Conservation (phyloP, 2,329 filamentous ascomycete genomes). For the Aureobasidium sp. region DNA sequence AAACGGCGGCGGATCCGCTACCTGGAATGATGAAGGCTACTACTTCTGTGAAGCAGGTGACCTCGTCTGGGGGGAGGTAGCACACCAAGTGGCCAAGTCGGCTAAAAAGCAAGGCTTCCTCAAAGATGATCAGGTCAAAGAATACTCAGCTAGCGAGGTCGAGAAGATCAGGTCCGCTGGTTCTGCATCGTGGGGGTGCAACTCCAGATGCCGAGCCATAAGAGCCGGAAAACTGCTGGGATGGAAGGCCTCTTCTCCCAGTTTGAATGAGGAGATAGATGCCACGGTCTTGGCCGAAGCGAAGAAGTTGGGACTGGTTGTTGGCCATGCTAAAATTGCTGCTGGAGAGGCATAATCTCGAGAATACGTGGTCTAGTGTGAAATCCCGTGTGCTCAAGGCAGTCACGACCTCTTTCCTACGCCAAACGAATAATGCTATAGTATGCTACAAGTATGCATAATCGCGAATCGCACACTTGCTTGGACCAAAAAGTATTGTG, state of each 20-base stretch:
- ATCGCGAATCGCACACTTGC: too few relatives aligned
- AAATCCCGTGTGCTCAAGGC: too few relatives aligned
- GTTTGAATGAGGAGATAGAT: conserved; percentile 30
- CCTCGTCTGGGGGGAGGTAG: conserved; percentile 49
- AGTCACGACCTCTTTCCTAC: too few relatives aligned
- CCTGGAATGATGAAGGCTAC: conserved; percentile 58
- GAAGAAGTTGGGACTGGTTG: conserved; percentile 28
- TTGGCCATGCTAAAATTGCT: conserved; percentile 27
- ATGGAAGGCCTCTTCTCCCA: conserved; percentile 47
- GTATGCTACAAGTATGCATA: too few relatives aligned
- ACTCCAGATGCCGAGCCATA: conserved; percentile 50
- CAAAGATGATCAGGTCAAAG: conserved; percentile 29
- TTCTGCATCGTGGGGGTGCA: conserved; percentile 52
- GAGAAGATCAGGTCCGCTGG: conserved; percentile 43
- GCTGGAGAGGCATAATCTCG: conserved; percentile 21
- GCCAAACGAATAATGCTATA: too few relatives aligned
- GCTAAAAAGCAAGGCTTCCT: conserved; percentile 50
- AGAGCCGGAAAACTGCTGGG: conserved; percentile 53
- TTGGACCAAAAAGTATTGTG: too few relatives aligned
- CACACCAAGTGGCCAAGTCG: conserved; percentile 31
- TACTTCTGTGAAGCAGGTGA: conserved; percentile 59
- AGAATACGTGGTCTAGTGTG: too few relatives aligned
- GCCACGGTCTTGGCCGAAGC: conserved; percentile 47
- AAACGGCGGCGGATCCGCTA: conserved; percentile 31
- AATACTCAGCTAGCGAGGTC: conserved; percentile 36